Evolutionary conservation across 1,139 yeast species (phyloP), one percentile per base, ranked within the genome.

Genomic region (Kodamaea arcana): DNA sequence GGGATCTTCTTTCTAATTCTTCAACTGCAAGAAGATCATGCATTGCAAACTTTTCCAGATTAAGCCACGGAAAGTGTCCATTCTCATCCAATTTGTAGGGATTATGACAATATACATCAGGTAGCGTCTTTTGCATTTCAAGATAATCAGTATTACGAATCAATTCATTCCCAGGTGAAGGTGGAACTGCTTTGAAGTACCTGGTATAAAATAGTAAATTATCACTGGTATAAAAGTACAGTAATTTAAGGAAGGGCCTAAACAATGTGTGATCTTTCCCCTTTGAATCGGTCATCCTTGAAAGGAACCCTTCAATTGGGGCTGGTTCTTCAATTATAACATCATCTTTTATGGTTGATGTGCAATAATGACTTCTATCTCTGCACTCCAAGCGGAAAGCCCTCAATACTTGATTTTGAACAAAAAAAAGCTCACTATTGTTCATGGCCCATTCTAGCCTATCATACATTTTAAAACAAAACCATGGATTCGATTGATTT

Each of bases 251-350:
- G 40, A 75, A 71, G 12, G 74, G 60, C 32, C 75, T 65, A 8
- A 75, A 60, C 12, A 71, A 44, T 23, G 61, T 51, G 17, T 44
- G 54, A 34, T 62, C 58, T 27, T 59, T 50, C 0, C 88, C 90
- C 4, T 57, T 48, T 45, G 73, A 67, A 31, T 76, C 69, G 0
- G 83, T 68, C 27, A 83, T 54, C 33, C 83, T 68, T 2, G 76
- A 65, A 11, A 87, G 56, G 52, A 83, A 86, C 0, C 97, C 96
- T 57, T 86, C 95, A 7, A 85, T 56, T 0, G 94, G 80, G 0
- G 57, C 42, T 0, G 95, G 94, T 47, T 83, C 92, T 1, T 48
- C 29, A 4, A 56, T 13, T 2, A 20, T 28, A 3, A 29, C 31
- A 4, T 48, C 54, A 1, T 46, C 41, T 1, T 35, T 34, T 7